These are phyloP conservation scores for Euphorbia schlechtendalii DNA, from an alignment of 441 rosid species.

Conservation along the genomic window DNA sequence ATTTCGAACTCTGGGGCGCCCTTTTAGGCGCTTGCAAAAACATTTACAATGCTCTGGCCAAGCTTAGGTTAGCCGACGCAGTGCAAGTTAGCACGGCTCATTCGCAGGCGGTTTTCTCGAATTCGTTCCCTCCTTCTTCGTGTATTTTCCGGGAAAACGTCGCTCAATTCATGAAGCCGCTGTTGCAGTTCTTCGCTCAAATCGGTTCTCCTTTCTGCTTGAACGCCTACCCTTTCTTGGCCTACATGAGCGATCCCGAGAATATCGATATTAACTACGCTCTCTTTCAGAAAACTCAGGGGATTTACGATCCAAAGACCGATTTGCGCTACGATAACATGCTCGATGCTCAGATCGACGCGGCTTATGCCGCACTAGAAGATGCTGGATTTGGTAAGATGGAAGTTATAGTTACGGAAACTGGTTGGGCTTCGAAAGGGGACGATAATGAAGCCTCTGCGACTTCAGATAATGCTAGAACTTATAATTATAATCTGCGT, in stretches of 20 bases:
- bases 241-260: conserved; percentile 56
- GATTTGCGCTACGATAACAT: conserved; percentile 78
- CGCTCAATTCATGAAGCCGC: conserved; percentile 66
- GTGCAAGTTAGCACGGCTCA: conserved; percentile 85
- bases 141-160: conserved; percentile 52
- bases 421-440: conserved; percentile 95
- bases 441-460: conserved; percentile 82
- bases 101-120: conserved; percentile 73
- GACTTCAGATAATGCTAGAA: conserved; percentile 65
- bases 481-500: conserved; percentile 76
- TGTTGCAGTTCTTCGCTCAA: conserved; percentile 52
- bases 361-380: conserved; percentile 76
- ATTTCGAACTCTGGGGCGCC: conserved; percentile 47
- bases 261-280: conserved; percentile 88
- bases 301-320: conserved; percentile 57
- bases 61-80: conserved; percentile 44
- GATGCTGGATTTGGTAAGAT: conserved; percentile 70
- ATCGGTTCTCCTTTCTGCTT: conserved; percentile 80
- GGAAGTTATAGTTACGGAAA: conserved; percentile 89
- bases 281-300: conserved; percentile 67
- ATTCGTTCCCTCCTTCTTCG: conserved; percentile 75
- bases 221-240: conserved; percentile 88
- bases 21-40: conserved; percentile 75
- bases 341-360: conserved; percentile 99
- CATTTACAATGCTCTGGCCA: conserved; percentile 50